Conservation (phyloP, 371 early-diverging fungal genomes). For the Actinomucor elegans region DNA sequence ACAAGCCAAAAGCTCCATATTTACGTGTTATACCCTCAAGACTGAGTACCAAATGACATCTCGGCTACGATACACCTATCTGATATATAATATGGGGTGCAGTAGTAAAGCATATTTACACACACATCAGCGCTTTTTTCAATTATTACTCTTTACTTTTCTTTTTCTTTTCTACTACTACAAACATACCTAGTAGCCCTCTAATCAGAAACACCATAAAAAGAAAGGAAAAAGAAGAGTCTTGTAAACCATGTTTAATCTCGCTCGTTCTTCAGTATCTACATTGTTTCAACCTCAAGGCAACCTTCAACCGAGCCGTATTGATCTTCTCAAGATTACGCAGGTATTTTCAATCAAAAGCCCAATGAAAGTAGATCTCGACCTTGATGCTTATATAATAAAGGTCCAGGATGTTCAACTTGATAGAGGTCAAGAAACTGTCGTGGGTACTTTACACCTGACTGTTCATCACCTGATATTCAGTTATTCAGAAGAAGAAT, state of each 20-base stretch:
- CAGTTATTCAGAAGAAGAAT: slow-evolving; percentile 58
- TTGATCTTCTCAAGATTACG: slow-evolving; percentile 49
- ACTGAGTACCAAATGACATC: too few relatives aligned
- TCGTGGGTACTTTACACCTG: slow-evolving; percentile 74
- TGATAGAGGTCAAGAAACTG: slow-evolving; percentile 55
- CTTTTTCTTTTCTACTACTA: not conserved
- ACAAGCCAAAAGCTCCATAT: too few relatives aligned
- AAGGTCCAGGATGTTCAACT: slow-evolving; percentile 68
- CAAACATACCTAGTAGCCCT: too few relatives aligned
- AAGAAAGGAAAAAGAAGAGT: too few relatives aligned
- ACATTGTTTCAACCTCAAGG: slow-evolving; percentile 24
- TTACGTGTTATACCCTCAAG: too few relatives aligned
- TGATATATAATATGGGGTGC: too few relatives aligned
- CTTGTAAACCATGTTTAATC: slow-evolving; percentile 27
- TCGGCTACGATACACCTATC: too few relatives aligned
- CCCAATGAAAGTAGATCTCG: not conserved
- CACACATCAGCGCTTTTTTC: too few relatives aligned
- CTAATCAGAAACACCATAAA: too few relatives aligned
- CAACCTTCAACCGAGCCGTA: slow-evolving; percentile 40
- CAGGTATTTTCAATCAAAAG: slow-evolving; percentile 26
- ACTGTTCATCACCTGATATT: slow-evolving; percentile 83
- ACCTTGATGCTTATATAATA: too few relatives aligned
- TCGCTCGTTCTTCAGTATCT: slow-evolving; percentile 22
- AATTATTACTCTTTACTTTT: slow-evolving; percentile 1
- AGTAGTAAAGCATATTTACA: too few relatives aligned